Evolutionary conservation across 83 land plant genomes (phyloP), one percentile per base, ranked within the genome.

Genomic region (Picea mariana): DNA sequence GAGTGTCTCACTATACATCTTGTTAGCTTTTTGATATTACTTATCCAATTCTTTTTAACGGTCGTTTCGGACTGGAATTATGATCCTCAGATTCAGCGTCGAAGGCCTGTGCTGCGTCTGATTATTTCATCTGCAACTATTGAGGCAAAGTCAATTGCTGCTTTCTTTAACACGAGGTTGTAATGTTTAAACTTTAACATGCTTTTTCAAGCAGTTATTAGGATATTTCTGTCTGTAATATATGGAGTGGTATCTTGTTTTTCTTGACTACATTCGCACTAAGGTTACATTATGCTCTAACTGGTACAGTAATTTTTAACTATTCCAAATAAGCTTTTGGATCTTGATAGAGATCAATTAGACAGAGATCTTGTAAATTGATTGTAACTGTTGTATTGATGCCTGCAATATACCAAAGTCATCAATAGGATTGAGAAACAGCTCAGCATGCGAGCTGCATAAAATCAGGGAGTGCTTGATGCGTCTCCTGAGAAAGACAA

Each of bases 81-180:
- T 71, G 49, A 16, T 38, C 18, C 38, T n/a, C 86, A 94, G 97
- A 90, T 96, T 79, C 94, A 95, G 83, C 82, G 89, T 42, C 92
- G 95, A 21, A 86, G 99, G 77, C 93, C 96, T 78, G 95, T 93
- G 34, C 75, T 96, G 80, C 97, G 98, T 13, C 83, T 96, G 16
- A 85, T 96, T 47, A 90, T 96, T 80, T 89, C 98, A 63, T 96
- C 99, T 68, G 99, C 99, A 38, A 96, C 99, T 79, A 90, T 96
- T 85, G 97, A 96, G 81, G 97, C 99, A 78, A 89, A 84, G 84
- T 83, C 92, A 21, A 88, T 96, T 88, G 81, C 91, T 18, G 27
- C 67, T 34, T 96, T 93, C 81, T 96, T 96, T 81, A 82, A 85
- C 64, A 62, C 82, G 72, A 96, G 94, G 91, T 92, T 16, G 26